Base-by-base conservation (phyloP, 345 rosid genomes). In the Eucalyptus pauciflora region DNA sequence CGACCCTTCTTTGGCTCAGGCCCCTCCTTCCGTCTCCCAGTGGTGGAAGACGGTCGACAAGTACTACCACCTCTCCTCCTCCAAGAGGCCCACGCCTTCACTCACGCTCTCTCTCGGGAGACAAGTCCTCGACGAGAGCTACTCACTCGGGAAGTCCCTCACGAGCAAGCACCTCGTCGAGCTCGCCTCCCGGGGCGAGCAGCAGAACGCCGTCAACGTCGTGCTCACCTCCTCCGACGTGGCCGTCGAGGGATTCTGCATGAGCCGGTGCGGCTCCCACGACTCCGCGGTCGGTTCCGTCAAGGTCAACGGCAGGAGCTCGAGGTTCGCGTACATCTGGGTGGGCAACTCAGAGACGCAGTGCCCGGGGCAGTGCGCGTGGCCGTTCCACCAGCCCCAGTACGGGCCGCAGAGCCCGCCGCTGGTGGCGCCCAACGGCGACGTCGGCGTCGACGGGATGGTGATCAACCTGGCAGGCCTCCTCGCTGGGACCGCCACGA, bases 331-430 rank as follows among this genome's bases (percentile, higher is more conserved):
- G 6, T 96, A 96, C 91, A 92, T 96, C 14, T 96, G 99, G 99
- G 96, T 96, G 1, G 99, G 99, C 7, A 95, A 96, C 93, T 94
- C 98, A 1, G 96, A 92, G 88, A 93, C 88, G 2, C 96, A 96
- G 50, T 96, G 99, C 92, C 98, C 98, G 1, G 98, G 97, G 9
- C 94, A 93, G 89, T 96, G 99, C 81, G 99, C 99, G 5, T 96
- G 99, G 99, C 99, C 99, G 7, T 96, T 96, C 90, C 99, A 96
- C 91, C 94, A 95, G 62, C 99, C 98, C 8, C 93, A 91, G 80
- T 94, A 96, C 90, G 99, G 99, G 27, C 98, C 99, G 20, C 96
- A 95, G 76, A 89, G 58, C 90, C 88, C 94, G 18, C 96, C 98
- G 8, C 89, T 96, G 90, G 92, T 92, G 12, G 93, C 98, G 5